phyloP scores from a whole-genome alignment of 2,329 filamentous ascomycete genomes.

The Colletotrichum incanum region DNA sequence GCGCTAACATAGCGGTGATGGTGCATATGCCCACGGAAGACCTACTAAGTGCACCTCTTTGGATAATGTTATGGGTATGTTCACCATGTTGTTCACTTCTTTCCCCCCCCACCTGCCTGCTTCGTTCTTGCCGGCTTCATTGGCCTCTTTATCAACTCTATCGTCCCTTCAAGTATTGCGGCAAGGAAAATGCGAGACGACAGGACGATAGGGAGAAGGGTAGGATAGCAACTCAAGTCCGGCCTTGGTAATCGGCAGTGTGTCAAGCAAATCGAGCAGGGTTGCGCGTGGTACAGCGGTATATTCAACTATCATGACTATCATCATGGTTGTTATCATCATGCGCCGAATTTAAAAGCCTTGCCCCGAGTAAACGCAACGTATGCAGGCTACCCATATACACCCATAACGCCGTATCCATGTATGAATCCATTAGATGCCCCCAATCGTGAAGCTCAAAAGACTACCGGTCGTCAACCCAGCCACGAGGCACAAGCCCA shows the following conservation, averaged over 20 bases:
- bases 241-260: not conserved
- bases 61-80: not conserved
- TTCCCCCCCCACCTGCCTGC: not conserved
- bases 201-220: too few relatives aligned
- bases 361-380: not conserved
- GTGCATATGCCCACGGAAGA: not conserved
- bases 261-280: not conserved
- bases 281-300: not conserved
- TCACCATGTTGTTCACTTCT: not conserved
- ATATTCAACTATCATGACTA: slow-evolving; percentile 1
- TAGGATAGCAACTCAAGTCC: not conserved
- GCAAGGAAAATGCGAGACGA: too few relatives aligned
- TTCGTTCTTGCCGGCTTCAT: not conserved
- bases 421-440: slow-evolving; percentile 53
- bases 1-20: not conserved
- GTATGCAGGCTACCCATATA: slow-evolving; percentile 1
- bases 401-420: slow-evolving; percentile 29
- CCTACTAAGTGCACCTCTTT: not conserved
- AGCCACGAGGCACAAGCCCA: slow-evolving; percentile 90
- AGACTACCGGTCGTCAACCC: slow-evolving; percentile 90
- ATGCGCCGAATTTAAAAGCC: not conserved
- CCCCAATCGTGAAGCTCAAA: slow-evolving; percentile 83
- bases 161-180: not conserved
- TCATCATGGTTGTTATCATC: slow-evolving; percentile 1
- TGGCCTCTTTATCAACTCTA: not conserved